A percentile compares a stretch with the other conserved stretches of the same genome.
These are phyloP conservation scores for Zancudomyces culisetae DNA, from an alignment of 371 early-diverging fungal genomes.

Conservation along the genomic window DNA sequence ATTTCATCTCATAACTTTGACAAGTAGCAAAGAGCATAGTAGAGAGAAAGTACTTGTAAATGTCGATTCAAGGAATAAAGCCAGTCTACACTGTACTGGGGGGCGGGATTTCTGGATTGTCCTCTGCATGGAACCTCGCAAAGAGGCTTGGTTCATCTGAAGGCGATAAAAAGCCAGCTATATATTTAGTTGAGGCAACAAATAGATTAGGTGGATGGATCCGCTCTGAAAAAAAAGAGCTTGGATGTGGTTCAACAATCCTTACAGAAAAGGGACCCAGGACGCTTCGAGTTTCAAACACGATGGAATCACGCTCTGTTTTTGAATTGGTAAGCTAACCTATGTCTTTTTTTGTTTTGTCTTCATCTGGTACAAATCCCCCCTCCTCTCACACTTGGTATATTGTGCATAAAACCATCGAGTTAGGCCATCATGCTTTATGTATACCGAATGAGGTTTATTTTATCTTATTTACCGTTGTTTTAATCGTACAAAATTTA, in stretches of 20 bases:
- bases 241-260: slow-evolving; percentile 18
- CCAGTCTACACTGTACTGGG: slow-evolving; percentile 44
- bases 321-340: slow-evolving; percentile 51
- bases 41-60: too few relatives aligned
- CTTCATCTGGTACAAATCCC: too few relatives aligned
- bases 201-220: slow-evolving; percentile 78
- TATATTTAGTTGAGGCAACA: slow-evolving; percentile 53
- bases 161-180: slow-evolving; percentile 3
- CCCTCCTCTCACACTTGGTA: too few relatives aligned
- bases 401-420: too few relatives aligned
- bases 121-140: slow-evolving; percentile 64
- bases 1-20: too few relatives aligned
- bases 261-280: slow-evolving; percentile 77
- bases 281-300: slow-evolving; percentile 59
- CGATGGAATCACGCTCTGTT: slow-evolving; percentile 39
- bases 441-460: too few relatives aligned
- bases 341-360: too few relatives aligned
- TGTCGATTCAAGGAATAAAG: not conserved
- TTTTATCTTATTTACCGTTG: too few relatives aligned
- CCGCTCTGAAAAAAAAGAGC: slow-evolving; percentile 30
- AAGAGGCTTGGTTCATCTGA: slow-evolving; percentile 22
- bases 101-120: slow-evolving; percentile 82
- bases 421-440: too few relatives aligned
- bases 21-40: too few relatives aligned
- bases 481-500: too few relatives aligned